These are phyloP conservation scores for Fusarium mangiferae DNA, from an alignment of 2,329 filamentous ascomycete genomes.

Conservation along the genomic window DNA sequence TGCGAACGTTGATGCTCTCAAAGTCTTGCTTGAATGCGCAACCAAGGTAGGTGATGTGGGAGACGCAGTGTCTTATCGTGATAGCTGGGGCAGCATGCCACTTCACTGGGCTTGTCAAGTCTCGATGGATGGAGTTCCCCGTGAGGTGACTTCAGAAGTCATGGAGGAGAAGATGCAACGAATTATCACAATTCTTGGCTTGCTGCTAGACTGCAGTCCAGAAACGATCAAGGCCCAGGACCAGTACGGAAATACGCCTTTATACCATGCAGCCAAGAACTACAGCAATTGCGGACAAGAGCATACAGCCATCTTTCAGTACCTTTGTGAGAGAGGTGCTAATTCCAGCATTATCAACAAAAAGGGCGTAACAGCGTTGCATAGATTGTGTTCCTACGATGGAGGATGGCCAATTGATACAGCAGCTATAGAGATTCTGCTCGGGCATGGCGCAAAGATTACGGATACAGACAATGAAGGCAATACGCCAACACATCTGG, in stretches of 20 bases:
- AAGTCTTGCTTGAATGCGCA: background rate
- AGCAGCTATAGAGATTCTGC: background rate
- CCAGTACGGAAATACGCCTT: accelerated
- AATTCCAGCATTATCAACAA: background rate
- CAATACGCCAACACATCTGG: background rate
- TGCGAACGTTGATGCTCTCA: background rate
- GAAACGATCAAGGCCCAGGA: background rate
- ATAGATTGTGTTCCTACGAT: accelerated
- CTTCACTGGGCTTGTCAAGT: background rate
- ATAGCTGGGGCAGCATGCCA: background rate
- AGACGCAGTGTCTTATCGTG: background rate
- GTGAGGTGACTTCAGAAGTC: accelerated
- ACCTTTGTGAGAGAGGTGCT: background rate
- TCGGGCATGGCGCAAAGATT: background rate
- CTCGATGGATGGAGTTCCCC: background rate
- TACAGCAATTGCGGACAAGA: background rate
- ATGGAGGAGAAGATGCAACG: background rate
- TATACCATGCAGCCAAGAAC: background rate
- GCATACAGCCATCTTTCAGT: background rate
- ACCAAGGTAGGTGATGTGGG: accelerated
- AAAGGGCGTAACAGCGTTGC: background rate
- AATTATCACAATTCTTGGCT: accelerated
- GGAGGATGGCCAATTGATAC: background rate
- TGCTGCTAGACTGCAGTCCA: accelerated
- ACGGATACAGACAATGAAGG: accelerated